These are phyloP conservation scores for Lactifluus pinguis DNA, from an alignment of 768 basidiomycete species.

Conservation along the genomic window DNA sequence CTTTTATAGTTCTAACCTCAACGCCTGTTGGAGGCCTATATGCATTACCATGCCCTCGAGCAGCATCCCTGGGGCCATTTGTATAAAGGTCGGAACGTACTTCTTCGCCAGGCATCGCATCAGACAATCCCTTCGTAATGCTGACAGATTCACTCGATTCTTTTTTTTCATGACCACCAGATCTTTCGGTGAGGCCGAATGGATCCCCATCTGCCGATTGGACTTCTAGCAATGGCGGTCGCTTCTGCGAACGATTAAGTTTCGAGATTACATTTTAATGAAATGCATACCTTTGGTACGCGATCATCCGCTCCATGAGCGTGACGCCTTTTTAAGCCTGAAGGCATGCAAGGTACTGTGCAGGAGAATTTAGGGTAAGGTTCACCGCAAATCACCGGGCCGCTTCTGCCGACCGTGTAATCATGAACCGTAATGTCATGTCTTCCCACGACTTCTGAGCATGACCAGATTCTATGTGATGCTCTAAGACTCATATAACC, in stretches of 20 bases:
- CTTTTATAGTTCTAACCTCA: constrained; percentile 64
- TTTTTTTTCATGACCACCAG: neutral
- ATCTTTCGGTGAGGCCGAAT: neutral
- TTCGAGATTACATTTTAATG: neutral
- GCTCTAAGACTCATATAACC: too few relatives aligned
- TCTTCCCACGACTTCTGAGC: too few relatives aligned
- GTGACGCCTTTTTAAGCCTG: constrained; percentile 1
- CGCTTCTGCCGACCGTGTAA: neutral
- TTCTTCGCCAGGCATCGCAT: neutral
- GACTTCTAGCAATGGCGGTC: neutral
- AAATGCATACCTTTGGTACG: neutral
- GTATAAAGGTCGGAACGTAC: neutral
- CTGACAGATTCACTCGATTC: neutral
- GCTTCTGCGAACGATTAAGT: neutral
- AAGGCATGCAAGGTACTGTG: neutral
- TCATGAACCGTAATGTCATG: too few relatives aligned
- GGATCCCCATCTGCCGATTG: neutral
- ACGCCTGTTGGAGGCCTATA: constrained; percentile 56
- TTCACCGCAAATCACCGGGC: neutral
- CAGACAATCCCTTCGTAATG: neutral
- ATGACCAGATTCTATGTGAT: too few relatives aligned
- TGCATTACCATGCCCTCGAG: constrained; percentile 2
- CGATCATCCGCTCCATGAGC: neutral
- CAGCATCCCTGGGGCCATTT: neutral
- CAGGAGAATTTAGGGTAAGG: neutral